Evolutionary conservation across 2,329 filamentous ascomycete genomes (phyloP), one percentile per base, ranked within the genome.

Genomic region (Nemania sp.): DNA sequence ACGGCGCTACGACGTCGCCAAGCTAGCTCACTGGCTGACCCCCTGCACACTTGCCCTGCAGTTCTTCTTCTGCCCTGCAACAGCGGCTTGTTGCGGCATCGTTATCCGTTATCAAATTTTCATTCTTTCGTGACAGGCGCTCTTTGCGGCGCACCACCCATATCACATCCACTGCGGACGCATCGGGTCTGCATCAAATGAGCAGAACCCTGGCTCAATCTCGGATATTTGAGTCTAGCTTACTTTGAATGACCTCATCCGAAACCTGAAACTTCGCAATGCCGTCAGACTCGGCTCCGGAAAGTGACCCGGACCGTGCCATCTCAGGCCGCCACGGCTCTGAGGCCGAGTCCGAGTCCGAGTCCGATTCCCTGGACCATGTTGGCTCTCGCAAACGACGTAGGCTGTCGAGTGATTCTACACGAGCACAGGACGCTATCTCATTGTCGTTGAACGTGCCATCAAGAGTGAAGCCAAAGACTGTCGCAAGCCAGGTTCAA

Each of bases 391-490:
- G 76, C 45, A 78, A 78, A 65, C 76, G 68, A 55, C 72, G 71
- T 34, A 74, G 65, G 59, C 54, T 74, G 15, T 71, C 71, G 10
- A 67, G 64, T 47, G 54, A 48, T n/a, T 65, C 71, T 40, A 68
- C 75, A 40, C 71, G 77, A 12, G 53, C 18, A 43, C 73, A 74
- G 5, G 72, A 73, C 18, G 71, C 77, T 10, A 71, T 76, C 54
- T 61, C 79, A 1, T 75, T 79, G 12, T 78, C 79, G 11, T 78
- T 83, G 55, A 76, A 79, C 60, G 82, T 78, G 4, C 83, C 83
- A 2, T 86, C 84, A 4, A 79, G 84, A 59, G 77, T 87, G 60
- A 83, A 78, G 65, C 75, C 76, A 64, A 79, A 75, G 54, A 59
- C 46, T 34, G 59, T 53, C 2, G 12, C 48, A 17, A 15, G 40